A percentile compares a stretch with the other conserved stretches of the same genome.
Evolutionary conservation across 495 filamentous ascomycete genomes (phyloP).

Genomic region (Endocarpon pusillum): DNA sequence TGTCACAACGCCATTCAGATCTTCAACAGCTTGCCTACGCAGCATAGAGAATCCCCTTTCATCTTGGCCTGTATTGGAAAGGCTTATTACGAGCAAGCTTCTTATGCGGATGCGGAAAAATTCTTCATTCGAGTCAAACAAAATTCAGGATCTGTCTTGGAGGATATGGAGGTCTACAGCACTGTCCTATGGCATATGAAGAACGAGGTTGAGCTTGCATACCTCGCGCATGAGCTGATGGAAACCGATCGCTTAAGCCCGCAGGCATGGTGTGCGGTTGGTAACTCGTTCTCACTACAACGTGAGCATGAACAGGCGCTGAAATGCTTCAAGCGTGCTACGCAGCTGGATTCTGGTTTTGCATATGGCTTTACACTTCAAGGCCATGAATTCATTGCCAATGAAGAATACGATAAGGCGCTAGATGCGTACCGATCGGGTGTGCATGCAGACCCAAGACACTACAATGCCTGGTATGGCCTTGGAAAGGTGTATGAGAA

Average conservation of each 20-base stretch:
- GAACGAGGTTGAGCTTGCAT: slow-evolving; percentile 77
- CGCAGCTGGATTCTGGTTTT: slow-evolving; percentile 73
- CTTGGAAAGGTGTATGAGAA: slow-evolving; percentile 87
- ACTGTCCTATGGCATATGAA: slow-evolving; percentile 95
- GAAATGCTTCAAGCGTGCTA: slow-evolving; percentile 87
- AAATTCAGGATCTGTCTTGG: slow-evolving; percentile 58
- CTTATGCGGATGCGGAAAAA: slow-evolving; percentile 72
- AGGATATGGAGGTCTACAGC: slow-evolving; percentile 95
- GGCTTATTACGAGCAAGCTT: slow-evolving; percentile 72
- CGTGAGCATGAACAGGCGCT: slow-evolving; percentile 89
- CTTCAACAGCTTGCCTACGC: slow-evolving; percentile 47
- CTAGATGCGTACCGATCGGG: slow-evolving; percentile 66
- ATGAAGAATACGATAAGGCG: slow-evolving; percentile 94
- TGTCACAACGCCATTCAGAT: slow-evolving; percentile 56
- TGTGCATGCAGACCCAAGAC: slow-evolving; percentile 66
- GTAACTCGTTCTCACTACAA: slow-evolving; percentile 90
- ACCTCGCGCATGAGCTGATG: slow-evolving; percentile 74
- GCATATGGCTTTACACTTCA: slow-evolving; percentile 92
- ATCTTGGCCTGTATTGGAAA: slow-evolving; percentile 78
- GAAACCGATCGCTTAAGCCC: slow-evolving; percentile 76
- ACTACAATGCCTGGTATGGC: slow-evolving; percentile 97
- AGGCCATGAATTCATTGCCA: slow-evolving; percentile 89
- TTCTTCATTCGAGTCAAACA: slow-evolving; percentile 60
- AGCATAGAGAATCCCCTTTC: slow-evolving; percentile 89
- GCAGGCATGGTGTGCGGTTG: slow-evolving; percentile 87